Conservation (phyloP, 2,329 filamentous ascomycete genomes). For the Dissoconium aciculare region DNA sequence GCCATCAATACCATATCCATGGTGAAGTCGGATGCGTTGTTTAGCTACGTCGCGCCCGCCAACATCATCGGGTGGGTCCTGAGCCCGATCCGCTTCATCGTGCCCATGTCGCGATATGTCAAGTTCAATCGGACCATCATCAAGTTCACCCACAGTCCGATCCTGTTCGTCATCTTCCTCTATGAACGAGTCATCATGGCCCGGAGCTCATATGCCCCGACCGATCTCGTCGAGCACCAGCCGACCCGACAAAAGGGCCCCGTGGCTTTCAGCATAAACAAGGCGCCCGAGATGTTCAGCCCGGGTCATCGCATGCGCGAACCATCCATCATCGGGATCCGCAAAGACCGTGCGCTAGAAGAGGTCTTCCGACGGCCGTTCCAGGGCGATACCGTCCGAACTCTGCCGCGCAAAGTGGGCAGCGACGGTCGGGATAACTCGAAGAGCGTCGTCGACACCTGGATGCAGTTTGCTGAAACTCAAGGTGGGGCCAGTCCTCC, state of each 20-base stretch:
- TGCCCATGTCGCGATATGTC: constrained; percentile 70
- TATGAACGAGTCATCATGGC: constrained; percentile 75
- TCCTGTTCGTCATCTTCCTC: constrained; percentile 70
- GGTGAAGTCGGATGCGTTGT: constrained; percentile 94
- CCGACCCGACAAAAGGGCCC: constrained; percentile 16
- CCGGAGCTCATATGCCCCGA: constrained; percentile 62
- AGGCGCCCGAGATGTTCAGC: constrained; percentile 48
- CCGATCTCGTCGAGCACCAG: constrained; percentile 67
- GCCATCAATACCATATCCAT: constrained; percentile 95
- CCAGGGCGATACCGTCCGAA: constrained; percentile 43
- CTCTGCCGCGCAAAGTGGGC: constrained; percentile 31
- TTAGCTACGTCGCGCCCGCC: constrained; percentile 81
- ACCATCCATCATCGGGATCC: constrained; percentile 74
- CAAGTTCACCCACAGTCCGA: constrained; percentile 76
- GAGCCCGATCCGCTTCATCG: constrained; percentile 64
- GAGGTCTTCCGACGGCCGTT: constrained; percentile 71
- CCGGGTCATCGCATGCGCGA: constrained; percentile 47
- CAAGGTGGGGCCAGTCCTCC: constrained; percentile 42
- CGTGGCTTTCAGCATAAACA: constrained; percentile 20
- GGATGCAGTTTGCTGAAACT: constrained; percentile 61
- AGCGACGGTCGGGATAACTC: constrained; percentile 50
- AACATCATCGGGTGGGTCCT: constrained; percentile 86
- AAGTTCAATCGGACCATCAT: constrained; percentile 80
- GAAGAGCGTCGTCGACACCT: constrained; percentile 68
- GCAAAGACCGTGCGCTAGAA: constrained; percentile 78